Evolutionary conservation across 345 rosid species (phyloP).

Genomic region (Boechera divaricarpa): DNA sequence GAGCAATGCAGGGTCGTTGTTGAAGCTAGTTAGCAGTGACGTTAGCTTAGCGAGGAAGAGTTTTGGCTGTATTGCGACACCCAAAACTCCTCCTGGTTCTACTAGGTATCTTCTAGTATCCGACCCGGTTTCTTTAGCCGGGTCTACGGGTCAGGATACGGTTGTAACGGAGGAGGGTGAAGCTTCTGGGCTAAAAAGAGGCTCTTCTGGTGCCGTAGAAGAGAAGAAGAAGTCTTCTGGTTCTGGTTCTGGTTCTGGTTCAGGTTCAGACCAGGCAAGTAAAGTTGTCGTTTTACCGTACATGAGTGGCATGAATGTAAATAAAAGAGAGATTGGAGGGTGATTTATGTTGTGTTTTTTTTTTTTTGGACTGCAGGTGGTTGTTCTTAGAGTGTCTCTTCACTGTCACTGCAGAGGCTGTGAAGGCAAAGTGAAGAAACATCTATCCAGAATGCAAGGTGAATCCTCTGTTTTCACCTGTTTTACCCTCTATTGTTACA

Average conservation of each 20-base stretch:
- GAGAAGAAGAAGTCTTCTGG: conserved; percentile 36
- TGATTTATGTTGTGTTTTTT: not conserved
- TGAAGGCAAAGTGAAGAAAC: conserved; percentile 85
- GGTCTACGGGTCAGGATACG: conserved; percentile 51
- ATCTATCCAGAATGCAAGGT: conserved; percentile 96
- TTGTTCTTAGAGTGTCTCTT: conserved; percentile 82
- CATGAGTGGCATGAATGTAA: conserved; percentile 40
- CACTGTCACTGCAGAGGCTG: conserved; percentile 85
- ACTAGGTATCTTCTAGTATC: conserved; percentile 67
- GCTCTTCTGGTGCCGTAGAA: conserved; percentile 11
- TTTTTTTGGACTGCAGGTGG: conserved; percentile 58
- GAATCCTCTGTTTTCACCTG: not conserved
- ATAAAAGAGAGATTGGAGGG: not conserved
- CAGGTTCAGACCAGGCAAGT: conserved; percentile 45
- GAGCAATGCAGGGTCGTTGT: conserved; percentile 31
- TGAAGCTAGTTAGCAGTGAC: conserved; percentile 26
- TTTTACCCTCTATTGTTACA: not conserved
- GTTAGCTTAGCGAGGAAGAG: conserved; percentile 48
- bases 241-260: conserved; percentile 35
- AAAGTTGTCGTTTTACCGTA: conserved; percentile 28
- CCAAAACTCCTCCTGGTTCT: conserved; percentile 66
- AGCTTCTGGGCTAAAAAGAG: conserved; percentile 11
- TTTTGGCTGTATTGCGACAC: conserved; percentile 40
- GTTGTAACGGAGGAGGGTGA: conserved; percentile 40
- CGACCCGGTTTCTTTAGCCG: conserved; percentile 50